Evolutionary conservation across 805 yeast species (phyloP).

Genomic region (Barnettozyma sucrosica): DNA sequence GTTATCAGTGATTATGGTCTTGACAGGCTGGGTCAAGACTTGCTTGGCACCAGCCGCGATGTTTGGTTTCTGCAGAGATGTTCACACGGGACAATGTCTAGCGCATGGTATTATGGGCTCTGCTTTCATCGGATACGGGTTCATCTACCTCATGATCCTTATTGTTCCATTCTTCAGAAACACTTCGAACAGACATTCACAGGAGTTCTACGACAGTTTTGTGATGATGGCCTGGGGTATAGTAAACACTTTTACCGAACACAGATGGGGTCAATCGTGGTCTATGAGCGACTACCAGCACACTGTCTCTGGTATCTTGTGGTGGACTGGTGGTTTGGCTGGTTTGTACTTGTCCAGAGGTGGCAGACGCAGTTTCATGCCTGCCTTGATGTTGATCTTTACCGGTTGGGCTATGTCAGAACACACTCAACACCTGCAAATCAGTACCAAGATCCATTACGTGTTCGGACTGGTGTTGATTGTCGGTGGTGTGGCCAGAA

Average conservation of each 20-base stretch:
- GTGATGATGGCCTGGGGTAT: conserved; percentile 89
- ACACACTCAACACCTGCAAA: conserved; percentile 68
- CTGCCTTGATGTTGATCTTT: conserved; percentile 73
- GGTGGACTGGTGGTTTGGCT: conserved; percentile 92
- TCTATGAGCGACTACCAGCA: conserved; percentile 91
- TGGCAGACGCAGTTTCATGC: conserved; percentile 66
- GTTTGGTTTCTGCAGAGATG: conserved; percentile 80
- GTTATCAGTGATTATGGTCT: conserved; percentile 39
- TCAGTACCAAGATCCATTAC: conserved; percentile 83
- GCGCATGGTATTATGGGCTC: conserved; percentile 98
- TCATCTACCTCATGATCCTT: conserved; percentile 58
- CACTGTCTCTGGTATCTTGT: conserved; percentile 91
- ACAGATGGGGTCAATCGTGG: conserved; percentile 95
- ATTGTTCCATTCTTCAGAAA: conserved; percentile 70
- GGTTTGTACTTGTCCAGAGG: conserved; percentile 74
- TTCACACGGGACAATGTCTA: conserved; percentile 87
- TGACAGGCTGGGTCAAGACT: conserved; percentile 73
- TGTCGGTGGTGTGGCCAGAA: conserved; percentile 69
- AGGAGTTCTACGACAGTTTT: conserved; percentile 78
- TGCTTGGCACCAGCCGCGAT: conserved; percentile 79
- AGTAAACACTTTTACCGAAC: conserved; percentile 93
- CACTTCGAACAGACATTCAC: conserved; percentile 48
- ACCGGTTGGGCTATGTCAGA: conserved; percentile 96
- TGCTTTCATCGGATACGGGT: conserved; percentile 77
- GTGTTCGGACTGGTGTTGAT: conserved; percentile 80